These are phyloP conservation scores for Leishmania major DNA, from an alignment of 208 protist genomes.

Conservation along the genomic window DNA sequence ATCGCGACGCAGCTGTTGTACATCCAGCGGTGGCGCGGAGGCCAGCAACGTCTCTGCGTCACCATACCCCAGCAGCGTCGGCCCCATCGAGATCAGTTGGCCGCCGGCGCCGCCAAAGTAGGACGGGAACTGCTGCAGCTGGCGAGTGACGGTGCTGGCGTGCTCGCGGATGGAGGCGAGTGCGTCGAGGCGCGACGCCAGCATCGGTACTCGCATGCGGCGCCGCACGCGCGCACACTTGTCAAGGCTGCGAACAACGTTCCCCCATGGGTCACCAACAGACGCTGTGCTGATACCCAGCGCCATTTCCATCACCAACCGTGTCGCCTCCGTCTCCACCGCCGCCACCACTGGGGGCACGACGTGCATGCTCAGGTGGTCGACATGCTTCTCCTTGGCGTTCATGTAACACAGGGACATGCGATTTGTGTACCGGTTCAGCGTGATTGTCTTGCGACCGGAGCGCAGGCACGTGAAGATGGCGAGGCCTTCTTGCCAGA, in stretches of 20 bases:
- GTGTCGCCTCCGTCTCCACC: conserved; percentile 55
- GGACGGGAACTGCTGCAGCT: conserved; percentile 12
- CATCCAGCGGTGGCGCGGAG: conserved; percentile 38
- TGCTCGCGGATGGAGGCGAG: conserved; percentile 70
- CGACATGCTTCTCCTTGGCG: conserved; percentile 41
- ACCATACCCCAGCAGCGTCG: conserved; percentile 60
- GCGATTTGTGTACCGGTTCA: conserved; percentile 39
- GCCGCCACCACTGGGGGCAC: conserved; percentile 49
- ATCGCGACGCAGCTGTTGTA: conserved; percentile 46
- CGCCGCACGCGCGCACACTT: conserved; percentile 66
- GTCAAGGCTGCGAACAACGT: conserved; percentile 62
- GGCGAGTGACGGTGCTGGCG: neutral
- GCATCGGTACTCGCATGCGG: conserved; percentile 81
- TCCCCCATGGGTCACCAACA: conserved; percentile 47
- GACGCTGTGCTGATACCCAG: conserved; percentile 6
- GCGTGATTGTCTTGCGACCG: conserved; percentile 72
- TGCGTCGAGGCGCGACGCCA: conserved; percentile 72
- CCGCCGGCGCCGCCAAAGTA: neutral
- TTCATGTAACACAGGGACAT: conserved; percentile 57
- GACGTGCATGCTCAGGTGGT: conserved; percentile 38
- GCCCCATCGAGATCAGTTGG: conserved; percentile 8
- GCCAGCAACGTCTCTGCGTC: conserved; percentile 62
- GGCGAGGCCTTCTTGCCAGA: conserved; percentile 44
- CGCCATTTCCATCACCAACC: conserved; percentile 48
- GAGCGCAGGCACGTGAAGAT: conserved; percentile 74